Percentiles rank a stretch among this genome's conserved stretches.
These are phyloP conservation scores for Amanita muscaria DNA, from an alignment of 768 basidiomycete species.

Conservation along the genomic window DNA sequence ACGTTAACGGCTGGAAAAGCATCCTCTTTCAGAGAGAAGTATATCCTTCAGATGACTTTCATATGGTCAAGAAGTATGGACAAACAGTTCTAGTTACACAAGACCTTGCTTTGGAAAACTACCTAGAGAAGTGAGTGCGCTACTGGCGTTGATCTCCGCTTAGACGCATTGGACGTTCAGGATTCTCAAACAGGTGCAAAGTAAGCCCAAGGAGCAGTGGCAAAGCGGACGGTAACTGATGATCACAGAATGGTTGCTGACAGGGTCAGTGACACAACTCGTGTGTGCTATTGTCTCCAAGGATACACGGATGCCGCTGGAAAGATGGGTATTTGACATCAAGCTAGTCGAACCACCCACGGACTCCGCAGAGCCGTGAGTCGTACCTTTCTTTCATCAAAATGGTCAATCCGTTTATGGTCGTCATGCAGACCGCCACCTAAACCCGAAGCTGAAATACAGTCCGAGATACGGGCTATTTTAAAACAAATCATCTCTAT, in stretches of 20 bases:
- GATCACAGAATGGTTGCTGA: conserved; percentile 81
- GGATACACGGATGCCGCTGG: conserved; percentile 83
- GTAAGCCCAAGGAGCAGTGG: conserved; percentile 37
- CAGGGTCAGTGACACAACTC: conserved; percentile 85
- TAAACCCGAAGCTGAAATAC: conserved; percentile 83
- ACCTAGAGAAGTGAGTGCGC: conserved; percentile 77
- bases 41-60: conserved; percentile 97
- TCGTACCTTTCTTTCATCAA: conserved; percentile 10
- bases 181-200: conserved; percentile 86
- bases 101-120: conserved; percentile 87
- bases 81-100: conserved; percentile 92
- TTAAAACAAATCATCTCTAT: conserved; percentile 97
- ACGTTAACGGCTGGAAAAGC: conserved; percentile 30
- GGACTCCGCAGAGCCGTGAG: conserved; percentile 44
- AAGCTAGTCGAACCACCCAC: conserved; percentile 64
- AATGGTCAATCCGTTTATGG: conserved; percentile 24
- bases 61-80: conserved; percentile 99
- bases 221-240: not conserved
- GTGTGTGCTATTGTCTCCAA: conserved; percentile 95
- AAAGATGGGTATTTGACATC: conserved; percentile 98
- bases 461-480: conserved; percentile 95
- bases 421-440: conserved; percentile 26
- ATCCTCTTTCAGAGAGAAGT: conserved; percentile 96
- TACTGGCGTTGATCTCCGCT: too few species aligned
- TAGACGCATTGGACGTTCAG: conserved; percentile 33